phyloP scores from a whole-genome alignment of 768 basidiomycete species.

The Kwoniella europaea region DNA sequence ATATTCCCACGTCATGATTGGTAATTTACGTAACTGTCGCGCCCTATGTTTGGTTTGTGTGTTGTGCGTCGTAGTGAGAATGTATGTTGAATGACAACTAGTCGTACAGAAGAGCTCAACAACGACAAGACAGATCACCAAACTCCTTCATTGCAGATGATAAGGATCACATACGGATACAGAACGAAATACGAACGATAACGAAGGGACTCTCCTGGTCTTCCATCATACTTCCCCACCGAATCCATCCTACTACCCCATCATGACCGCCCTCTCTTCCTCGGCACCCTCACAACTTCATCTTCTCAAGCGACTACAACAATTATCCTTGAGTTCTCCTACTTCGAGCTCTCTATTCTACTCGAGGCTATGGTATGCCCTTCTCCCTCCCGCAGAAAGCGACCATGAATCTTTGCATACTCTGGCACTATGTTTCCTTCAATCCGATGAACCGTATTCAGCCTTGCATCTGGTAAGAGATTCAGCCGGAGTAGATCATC shows the following conservation, averaged over 20 bases:
- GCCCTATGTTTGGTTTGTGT: background rate
- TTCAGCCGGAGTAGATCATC: slow-evolving; percentile 37
- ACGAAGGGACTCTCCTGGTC: background rate
- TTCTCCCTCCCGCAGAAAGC: slow-evolving; percentile 28
- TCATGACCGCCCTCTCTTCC: slow-evolving; percentile 16
- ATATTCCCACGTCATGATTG: too few species aligned
- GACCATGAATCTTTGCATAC: slow-evolving; percentile 47
- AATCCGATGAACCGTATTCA: slow-evolving; percentile 41
- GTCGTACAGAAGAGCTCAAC: too few species aligned
- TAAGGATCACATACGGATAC: too few species aligned
- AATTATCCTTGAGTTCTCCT: slow-evolving; percentile 37
- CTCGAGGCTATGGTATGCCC: slow-evolving; percentile 38
- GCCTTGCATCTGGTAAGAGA: slow-evolving; percentile 45
- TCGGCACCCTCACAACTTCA: slow-evolving; percentile 34
- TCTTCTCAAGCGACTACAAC: slow-evolving; percentile 36
- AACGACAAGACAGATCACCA: too few species aligned
- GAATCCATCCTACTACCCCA: background rate
- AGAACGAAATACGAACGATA: background rate
- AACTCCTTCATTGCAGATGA: too few species aligned
- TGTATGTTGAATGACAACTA: background rate
- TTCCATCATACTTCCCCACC: background rate
- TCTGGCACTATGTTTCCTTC: slow-evolving; percentile 44
- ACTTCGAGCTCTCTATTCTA: slow-evolving; percentile 45
- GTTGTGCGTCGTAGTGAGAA: background rate
- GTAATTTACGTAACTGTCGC: background rate